Conservation (phyloP, 805 yeast genomes). For the Candida nanaspora region DNA sequence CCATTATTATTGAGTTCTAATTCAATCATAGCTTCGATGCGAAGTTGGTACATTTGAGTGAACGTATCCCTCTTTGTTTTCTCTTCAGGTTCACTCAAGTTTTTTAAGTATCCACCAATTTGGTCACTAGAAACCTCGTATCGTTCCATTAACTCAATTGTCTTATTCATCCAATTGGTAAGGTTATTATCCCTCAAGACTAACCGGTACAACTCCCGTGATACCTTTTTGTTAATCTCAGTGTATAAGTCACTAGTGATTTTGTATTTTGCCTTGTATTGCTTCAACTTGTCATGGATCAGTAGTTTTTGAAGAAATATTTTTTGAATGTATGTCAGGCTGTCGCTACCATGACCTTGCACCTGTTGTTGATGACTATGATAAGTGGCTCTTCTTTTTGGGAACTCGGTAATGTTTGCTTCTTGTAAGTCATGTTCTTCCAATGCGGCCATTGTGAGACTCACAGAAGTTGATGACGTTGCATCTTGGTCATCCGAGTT, state of each 20-base stretch:
- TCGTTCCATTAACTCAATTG: constrained; percentile 25
- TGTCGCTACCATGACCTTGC: not conserved
- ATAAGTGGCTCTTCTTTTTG: too few relatives aligned
- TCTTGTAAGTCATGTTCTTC: constrained; percentile 5
- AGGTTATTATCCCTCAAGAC: constrained; percentile 9
- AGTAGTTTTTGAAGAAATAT: constrained; percentile 45
- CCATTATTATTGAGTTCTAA: not conserved
- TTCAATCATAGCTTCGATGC: not conserved
- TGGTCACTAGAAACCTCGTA: constrained; percentile 10
- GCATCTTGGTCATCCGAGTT: not conserved
- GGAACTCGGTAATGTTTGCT: too few relatives aligned
- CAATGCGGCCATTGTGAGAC: constrained; percentile 14
- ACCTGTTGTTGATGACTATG: too few relatives aligned
- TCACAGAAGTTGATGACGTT: not conserved
- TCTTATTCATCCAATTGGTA: constrained; percentile 17
- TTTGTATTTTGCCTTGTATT: constrained; percentile 34
- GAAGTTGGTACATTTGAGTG: not conserved
- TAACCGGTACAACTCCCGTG: constrained; percentile 46
- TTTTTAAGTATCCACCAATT: constrained; percentile 9
- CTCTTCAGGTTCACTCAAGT: constrained; percentile 2
- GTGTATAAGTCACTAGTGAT: constrained; percentile 35
- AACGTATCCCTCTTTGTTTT: not conserved
- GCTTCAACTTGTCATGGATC: constrained; percentile 46
- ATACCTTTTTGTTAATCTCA: constrained; percentile 51
- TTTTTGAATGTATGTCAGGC: constrained; percentile 37